These are phyloP conservation scores for Tetrapisispora pingtungensis DNA, from an alignment of 805 yeast species.

Conservation along the genomic window DNA sequence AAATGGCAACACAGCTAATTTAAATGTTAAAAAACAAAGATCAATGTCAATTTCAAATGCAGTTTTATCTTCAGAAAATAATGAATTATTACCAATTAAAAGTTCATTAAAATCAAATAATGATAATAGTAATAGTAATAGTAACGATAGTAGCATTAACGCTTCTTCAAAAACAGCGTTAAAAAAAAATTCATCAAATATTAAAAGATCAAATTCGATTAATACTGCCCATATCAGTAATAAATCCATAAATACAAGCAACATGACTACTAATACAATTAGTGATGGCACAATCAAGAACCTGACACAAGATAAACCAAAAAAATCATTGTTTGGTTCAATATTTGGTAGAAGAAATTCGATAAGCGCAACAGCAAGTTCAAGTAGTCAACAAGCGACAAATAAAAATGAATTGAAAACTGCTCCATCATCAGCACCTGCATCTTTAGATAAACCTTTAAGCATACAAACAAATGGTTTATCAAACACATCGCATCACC, in stretches of 20 bases:
- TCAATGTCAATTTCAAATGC: conserved; percentile 17
- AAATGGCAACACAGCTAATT: too few relatives aligned
- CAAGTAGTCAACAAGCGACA: neutral
- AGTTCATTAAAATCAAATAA: neutral
- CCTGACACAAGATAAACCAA: conserved; percentile 14
- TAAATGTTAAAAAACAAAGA: conserved; percentile 12
- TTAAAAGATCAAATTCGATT: conserved; percentile 9
- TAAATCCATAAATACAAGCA: neutral
- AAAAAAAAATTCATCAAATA: neutral
- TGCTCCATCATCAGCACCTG: conserved; percentile 9
- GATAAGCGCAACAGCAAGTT: neutral
- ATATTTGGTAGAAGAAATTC: conserved; percentile 18
- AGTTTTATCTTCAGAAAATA: conserved; percentile 4
- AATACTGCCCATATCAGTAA: conserved; percentile 5
- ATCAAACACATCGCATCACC: conserved; percentile 2
- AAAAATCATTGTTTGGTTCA: conserved; percentile 21
- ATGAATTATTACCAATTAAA: neutral
- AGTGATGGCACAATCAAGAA: neutral
- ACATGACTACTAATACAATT: neutral
- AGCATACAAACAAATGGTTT: neutral
- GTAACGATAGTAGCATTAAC: neutral
- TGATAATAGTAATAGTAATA: neutral
- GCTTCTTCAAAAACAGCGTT: too few relatives aligned
- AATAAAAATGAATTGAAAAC: neutral
- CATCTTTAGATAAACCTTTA: neutral